Conservation (phyloP, 2,329 filamentous ascomycete species). For the Chrysoporthe cubensis region DNA sequence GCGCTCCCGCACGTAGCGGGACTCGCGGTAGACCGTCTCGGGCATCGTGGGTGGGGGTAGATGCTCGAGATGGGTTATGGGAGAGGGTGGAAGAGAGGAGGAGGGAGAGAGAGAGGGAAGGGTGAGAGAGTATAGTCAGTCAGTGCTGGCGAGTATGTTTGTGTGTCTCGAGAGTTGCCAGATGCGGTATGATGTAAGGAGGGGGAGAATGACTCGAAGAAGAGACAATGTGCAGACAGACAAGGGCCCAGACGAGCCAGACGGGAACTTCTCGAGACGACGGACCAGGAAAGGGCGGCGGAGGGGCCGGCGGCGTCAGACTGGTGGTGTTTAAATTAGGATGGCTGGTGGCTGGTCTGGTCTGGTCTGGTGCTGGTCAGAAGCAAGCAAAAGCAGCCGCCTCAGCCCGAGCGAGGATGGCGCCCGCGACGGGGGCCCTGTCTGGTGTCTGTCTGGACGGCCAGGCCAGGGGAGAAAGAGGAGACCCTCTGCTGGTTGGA, state of each 20-base stretch:
- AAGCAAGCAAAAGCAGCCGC: background rate
- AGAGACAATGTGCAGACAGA: background rate
- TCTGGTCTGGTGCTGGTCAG: background rate
- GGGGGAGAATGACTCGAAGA: conserved; percentile 1
- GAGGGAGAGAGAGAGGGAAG: background rate
- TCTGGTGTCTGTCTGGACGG: no score
- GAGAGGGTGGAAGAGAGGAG: background rate
- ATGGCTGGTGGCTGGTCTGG: conserved; percentile 18
- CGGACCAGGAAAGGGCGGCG: no score
- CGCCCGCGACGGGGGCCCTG: no score
- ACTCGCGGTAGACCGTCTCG: conserved; percentile 40
- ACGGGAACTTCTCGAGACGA: no score
- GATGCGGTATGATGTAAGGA: conserved; percentile 13
- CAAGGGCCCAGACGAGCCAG: no score
- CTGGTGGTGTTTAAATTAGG: conserved; percentile 19
- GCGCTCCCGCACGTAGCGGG: conserved; percentile 37
- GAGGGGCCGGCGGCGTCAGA: no score
- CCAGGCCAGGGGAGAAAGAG: no score
- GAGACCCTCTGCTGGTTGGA: background rate
- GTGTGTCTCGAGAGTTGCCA: background rate
- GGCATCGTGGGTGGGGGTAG: conserved; percentile 33
- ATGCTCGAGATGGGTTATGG: conserved; percentile 13
- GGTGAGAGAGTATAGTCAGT: conserved; percentile 1
- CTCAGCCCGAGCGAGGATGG: no score
- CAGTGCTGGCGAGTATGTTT: background rate